Conservation (phyloP, 2,329 filamentous ascomycete species). For the Calonectria crousiana region DNA sequence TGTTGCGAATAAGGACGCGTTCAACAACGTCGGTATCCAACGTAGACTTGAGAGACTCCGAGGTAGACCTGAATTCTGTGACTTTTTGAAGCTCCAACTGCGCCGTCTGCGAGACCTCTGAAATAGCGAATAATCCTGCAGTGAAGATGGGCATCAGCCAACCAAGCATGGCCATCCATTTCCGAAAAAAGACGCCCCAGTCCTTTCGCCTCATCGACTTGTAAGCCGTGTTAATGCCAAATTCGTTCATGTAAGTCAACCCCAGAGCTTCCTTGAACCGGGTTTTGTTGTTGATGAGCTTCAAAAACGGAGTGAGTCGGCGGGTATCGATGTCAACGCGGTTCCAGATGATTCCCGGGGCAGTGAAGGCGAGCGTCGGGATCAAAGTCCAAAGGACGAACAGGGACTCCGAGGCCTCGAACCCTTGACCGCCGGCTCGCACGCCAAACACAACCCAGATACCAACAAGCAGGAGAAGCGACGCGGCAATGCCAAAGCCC, state of each 20-base stretch:
- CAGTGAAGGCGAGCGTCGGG: conserved; percentile 40
- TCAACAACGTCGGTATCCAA: conserved; percentile 34
- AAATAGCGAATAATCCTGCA: conserved; percentile 43
- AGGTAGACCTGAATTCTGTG: conserved; percentile 39
- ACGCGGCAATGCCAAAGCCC: conserved; percentile 28
- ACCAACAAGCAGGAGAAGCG: conserved; percentile 33
- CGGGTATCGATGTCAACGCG: conserved; percentile 44
- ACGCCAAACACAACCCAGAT: conserved; percentile 39
- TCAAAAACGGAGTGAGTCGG: conserved; percentile 42
- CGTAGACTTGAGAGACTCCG: conserved; percentile 26
- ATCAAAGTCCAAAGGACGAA: conserved; percentile 44
- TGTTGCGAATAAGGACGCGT: conserved; percentile 33
- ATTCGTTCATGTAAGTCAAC: conserved; percentile 45
- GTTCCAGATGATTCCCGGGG: conserved; percentile 36
- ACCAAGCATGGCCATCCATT: conserved; percentile 41
- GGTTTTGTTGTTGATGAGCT: conserved; percentile 35
- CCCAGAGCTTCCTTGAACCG: conserved; percentile 42
- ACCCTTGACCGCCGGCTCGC: conserved; percentile 32
- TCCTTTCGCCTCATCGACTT: conserved; percentile 42
- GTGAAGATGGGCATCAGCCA: conserved; percentile 46
- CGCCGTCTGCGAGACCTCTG: conserved; percentile 32
- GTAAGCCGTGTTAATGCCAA: conserved; percentile 38
- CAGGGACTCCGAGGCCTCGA: conserved; percentile 32
- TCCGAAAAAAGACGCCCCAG: conserved; percentile 46
- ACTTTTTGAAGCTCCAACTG: conserved; percentile 37